Base-by-base conservation (phyloP, 345 rosid genomes). In the Salix caprea region DNA sequence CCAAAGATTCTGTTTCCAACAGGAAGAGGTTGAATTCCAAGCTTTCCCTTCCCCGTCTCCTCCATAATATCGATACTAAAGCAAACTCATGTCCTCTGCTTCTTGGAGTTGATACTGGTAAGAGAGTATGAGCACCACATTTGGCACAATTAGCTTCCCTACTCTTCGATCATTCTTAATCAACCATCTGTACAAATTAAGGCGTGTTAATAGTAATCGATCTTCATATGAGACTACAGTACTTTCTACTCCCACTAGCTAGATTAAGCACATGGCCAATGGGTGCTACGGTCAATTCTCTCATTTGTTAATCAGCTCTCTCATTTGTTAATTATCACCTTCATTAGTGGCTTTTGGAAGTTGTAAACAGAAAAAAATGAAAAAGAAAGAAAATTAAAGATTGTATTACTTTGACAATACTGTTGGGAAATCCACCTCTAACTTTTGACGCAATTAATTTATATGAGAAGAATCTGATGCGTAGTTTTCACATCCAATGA, bases 381-480 rank as follows among this genome's bases (percentile, higher is more conserved):
- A 56, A 21, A 56, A 56, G 61, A 56, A n/a, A 56, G 4, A 11
- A 37, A 37, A 37, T 2, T 10, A 10, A 40, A 7, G 2, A 40
- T 7, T 18, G 10, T 2, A 6, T 19, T 19, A 52, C 60, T 52
- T 19, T 7, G 9, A n/a, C 58, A 19, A 7, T 52, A 16, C 58
- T 52, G 60, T 19, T 52, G 60, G 74, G 74, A 62, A 71, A 61
- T 61, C 69, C 68, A 73, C 56, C 58, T 61, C 58, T 61, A 40
- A 39, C 76, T 73, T 48, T 48, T 70, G 39, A 5, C 61, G 2
- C 23, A 34, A 34, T 34, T 34, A 34, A 48, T 70, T 28, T 65
- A 1, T 13, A 65, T 65, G 50, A 50, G 28, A 65, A 48, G 77
- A 65, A 74, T 74, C 70, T 74, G 5, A 65, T 28, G 28, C 23